A percentile compares a stretch with the other conserved stretches of the same genome.
Conservation (phyloP, 345 rosid genomes). For the Brassica napus region Da-Ae NC_063447.1:60242001-60242500, state of each 20-base stretch:
- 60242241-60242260: neutral
- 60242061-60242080: neutral
- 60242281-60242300: neutral
- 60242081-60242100: neutral
- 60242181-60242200: neutral
- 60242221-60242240: neutral
- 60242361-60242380: neutral
- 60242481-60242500: too few species aligned
- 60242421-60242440: too few species aligned
- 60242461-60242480: too few species aligned
- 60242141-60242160: neutral
- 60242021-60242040: neutral
- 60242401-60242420: too few species aligned
- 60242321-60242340: neutral
- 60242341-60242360: slow-evolving; percentile 1
- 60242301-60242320: neutral
- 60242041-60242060: neutral
- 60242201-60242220: neutral
- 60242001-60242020: neutral
- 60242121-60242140: neutral
- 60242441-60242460: too few species aligned
- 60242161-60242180: neutral
- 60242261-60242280: slow-evolving; percentile 22
- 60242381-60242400: too few species aligned
- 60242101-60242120: neutral